Evolutionary conservation across 169 alveolate genomes (phyloP), one percentile per base, ranked within the genome.

Genomic region (Perkinsus chesapeaki): DNA sequence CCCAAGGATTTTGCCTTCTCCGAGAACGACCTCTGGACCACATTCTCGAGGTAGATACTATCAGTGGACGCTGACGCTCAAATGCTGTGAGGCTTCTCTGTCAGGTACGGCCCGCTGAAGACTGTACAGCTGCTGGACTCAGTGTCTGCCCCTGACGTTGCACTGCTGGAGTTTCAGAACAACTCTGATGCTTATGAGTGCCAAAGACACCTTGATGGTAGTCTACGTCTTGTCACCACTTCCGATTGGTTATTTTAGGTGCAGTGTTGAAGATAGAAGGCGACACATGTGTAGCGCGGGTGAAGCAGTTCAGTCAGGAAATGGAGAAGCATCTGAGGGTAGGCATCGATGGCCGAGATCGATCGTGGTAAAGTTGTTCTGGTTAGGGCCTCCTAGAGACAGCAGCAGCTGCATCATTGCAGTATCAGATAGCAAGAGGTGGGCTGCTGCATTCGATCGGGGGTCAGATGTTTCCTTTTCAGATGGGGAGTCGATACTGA

Each of bases 1-100:
- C 82, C 82, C 82, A 60, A 60, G 82, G 82, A 60, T 34, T 60
- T 60, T 34, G 82, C 82, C 82, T 60, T 60, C 82, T 60, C 82
- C 3, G 82, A 60, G 31, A 60, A 60, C 23, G 82, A 60, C 82
- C 82, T 60, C 3, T 60, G 82, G 82, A 34, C 82, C 27, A 60
- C 82, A 27, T 60, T 60, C 31, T 60, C 82, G 12, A 27, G 82
- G 82, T 60, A 23, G 31, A 34, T 34, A 1, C 82, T 60, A 0
- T 1, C 23, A n/a, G n/a, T n/a, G 27, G 27, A 27, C 31, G 82
- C 37, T 1, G 82, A 20, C 82, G 31, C 36, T 23, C 3, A 34
- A 27, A 27, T 34, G 31, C 19, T 47, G 19, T 47, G 7, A 7
- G 12, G 23, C 7, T 60, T 60, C 82, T 60, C 31, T 23, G 37